Base-by-base conservation (phyloP, 257 asterid genomes). In the Petrea volubilis region DNA sequence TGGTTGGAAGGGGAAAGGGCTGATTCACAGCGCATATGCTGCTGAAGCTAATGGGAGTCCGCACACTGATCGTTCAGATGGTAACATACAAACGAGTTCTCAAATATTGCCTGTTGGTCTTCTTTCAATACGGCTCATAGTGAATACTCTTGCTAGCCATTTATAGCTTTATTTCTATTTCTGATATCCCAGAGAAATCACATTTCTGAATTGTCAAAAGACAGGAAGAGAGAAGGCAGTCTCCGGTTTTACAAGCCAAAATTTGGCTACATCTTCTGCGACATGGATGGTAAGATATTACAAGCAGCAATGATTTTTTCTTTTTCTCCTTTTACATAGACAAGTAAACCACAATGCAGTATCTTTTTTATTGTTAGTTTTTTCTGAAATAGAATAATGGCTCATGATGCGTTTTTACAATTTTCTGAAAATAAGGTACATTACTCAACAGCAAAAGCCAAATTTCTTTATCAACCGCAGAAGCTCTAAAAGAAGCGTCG, bases 1-100 rank as follows among this genome's bases (percentile, higher is more conserved):
- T 74, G 98, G 93, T 61, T 95, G 99, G 99, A 87, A 79, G 75
- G 98, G 99, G 60, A 95, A 95, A 81, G 99, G 99, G 72, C 71
- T 95, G 62, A 95, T 95, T 77, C 92, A 87, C 56, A 87, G 98
- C 47, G 88, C 97, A 8, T 72, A 64, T 80, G 96, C 86, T 68
- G 83, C 81, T 61, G 89, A 77, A 75, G 71, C 76, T 74, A 73
- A 85, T 76, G 93, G 82, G 68, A 77, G 50, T 73, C 80, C 78
- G 64, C 84, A 67, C 23, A 23, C 53, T 59, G 90, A 83, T 65
- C 57, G 57, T 67, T 56, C 85, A 70, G 85, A 84, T 83, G 98
- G 99, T 95, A 88, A 84, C 80, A 60, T 77, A 69, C 58, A 51
- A 20, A 69, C 41, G 36, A 25, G 66, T 46, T 75, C 43, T 75